Conservation (phyloP, 805 yeast species). For the Blastobotrys chiropterorum region DNA sequence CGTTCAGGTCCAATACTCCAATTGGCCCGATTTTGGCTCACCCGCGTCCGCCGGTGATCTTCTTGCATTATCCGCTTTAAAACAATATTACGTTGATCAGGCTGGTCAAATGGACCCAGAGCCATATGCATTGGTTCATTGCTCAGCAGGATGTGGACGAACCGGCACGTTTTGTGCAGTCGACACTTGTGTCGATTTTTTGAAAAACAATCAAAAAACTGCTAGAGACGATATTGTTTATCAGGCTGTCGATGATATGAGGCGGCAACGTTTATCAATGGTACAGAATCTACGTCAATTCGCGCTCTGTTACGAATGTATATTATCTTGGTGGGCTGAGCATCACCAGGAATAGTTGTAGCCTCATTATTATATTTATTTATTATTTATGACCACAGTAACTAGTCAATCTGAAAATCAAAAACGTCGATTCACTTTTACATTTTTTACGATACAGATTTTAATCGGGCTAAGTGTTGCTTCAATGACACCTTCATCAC, state of each 20-base stretch:
- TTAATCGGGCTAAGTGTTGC: neutral
- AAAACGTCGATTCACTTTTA: too few relatives aligned
- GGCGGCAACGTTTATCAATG: constrained; percentile 76
- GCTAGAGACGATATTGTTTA: constrained; percentile 48
- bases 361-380: constrained; percentile 6
- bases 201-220: constrained; percentile 25
- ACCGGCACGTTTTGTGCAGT: constrained; percentile 75
- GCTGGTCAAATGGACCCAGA: constrained; percentile 6
- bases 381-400: constrained; percentile 2
- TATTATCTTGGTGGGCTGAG: constrained; percentile 26
- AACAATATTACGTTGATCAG: constrained; percentile 33
- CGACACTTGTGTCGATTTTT: constrained; percentile 38
- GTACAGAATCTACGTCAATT: constrained; percentile 77
- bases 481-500: neutral
- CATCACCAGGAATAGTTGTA: neutral
- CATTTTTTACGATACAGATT: neutral
- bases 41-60: constrained; percentile 56
- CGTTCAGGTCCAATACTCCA: constrained; percentile 66
- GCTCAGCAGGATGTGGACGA: constrained; percentile 97
- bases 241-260: constrained; percentile 55
- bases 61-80: constrained; percentile 46
- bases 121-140: constrained; percentile 53
- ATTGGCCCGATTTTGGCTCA: constrained; percentile 86
- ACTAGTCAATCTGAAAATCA: too few relatives aligned
- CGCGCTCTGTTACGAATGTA: constrained; percentile 63